A percentile compares a stretch with the other conserved stretches of the same genome.
Conservation (phyloP, 805 yeast genomes). For the Metschnikowia drakensbergensis region DNA sequence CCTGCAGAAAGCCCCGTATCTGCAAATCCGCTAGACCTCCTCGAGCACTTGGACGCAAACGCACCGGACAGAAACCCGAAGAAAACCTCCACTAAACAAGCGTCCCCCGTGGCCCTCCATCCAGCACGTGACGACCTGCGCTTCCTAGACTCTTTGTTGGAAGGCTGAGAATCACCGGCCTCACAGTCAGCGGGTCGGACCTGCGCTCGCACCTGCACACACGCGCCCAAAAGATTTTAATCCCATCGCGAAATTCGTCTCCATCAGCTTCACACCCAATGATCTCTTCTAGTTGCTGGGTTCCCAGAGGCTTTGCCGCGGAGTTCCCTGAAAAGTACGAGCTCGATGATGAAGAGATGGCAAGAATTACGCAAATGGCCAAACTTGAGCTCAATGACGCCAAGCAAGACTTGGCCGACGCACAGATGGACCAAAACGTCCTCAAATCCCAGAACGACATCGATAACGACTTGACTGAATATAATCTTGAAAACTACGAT, state of each 20-base stretch:
- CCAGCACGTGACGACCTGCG: slow-evolving; percentile 4
- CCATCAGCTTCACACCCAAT: slow-evolving; percentile 31
- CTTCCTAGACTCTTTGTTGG: slow-evolving; percentile 20
- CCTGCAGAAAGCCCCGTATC: not conserved
- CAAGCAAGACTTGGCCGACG: slow-evolving; percentile 54
- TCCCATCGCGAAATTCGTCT: slow-evolving; percentile 8
- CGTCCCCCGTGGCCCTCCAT: not conserved
- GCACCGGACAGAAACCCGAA: too few species aligned
- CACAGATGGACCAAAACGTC: slow-evolving; percentile 19
- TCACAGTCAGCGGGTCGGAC: too few species aligned
- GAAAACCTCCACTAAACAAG: too few species aligned
- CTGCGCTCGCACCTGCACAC: not conserved
- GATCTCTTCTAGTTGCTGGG: slow-evolving; percentile 94
- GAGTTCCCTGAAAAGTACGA: slow-evolving; percentile 90
- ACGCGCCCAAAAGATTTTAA: slow-evolving; percentile 3
- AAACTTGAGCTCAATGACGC: slow-evolving; percentile 78
- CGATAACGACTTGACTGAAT: slow-evolving; percentile 86
- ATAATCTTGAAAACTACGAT: slow-evolving; percentile 81
- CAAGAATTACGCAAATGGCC: slow-evolving; percentile 81
- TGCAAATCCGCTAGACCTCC: not conserved
- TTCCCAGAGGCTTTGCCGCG: slow-evolving; percentile 91
- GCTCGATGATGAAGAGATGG: slow-evolving; percentile 88
- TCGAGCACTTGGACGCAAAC: not conserved
- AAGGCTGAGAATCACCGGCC: not conserved
- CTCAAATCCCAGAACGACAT: slow-evolving; percentile 54